Evolutionary conservation across 2,329 filamentous ascomycete genomes (phyloP).

Genomic region (Aspergillus aculeatus): DNA sequence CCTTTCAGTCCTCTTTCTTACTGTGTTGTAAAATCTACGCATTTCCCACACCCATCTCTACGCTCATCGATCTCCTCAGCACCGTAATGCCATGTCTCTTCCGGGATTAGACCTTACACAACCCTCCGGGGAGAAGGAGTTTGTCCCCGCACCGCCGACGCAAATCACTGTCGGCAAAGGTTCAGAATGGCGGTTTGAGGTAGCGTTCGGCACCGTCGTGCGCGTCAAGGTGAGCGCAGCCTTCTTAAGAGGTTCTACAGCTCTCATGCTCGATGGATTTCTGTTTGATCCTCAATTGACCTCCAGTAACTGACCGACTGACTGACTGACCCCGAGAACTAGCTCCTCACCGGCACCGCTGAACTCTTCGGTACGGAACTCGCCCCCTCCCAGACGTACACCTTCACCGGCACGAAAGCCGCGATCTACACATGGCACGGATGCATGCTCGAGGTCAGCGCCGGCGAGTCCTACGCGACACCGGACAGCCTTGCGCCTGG

Average conservation of each 20-base stretch:
- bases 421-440: constrained; percentile 92
- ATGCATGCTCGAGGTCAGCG: constrained; percentile 76
- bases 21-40: background rate
- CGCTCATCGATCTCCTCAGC: background rate
- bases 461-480: constrained; percentile 51
- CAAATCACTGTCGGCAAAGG: constrained; percentile 59
- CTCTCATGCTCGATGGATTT: background rate
- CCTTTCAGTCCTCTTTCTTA: background rate
- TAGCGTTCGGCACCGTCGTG: constrained; percentile 55
- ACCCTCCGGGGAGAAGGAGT: constrained; percentile 51
- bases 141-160: constrained; percentile 39
- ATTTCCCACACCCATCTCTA: background rate
- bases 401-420: constrained; percentile 76
- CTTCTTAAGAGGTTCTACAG: background rate
- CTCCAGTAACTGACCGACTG: background rate
- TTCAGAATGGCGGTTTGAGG: constrained; percentile 78
- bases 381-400: constrained; percentile 74
- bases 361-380: constrained; percentile 96
- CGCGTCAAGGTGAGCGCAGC: constrained; percentile 51
- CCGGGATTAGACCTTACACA: constrained; percentile 70
- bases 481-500: constrained; percentile 31
- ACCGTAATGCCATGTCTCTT: constrained; percentile 61
- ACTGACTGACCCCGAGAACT: constrained; percentile 6
- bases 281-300: background rate
- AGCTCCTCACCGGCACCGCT: constrained; percentile 77